These are phyloP conservation scores for Salix suchowensis DNA, from an alignment of 345 rosid species.

Conservation along the genomic window DNA sequence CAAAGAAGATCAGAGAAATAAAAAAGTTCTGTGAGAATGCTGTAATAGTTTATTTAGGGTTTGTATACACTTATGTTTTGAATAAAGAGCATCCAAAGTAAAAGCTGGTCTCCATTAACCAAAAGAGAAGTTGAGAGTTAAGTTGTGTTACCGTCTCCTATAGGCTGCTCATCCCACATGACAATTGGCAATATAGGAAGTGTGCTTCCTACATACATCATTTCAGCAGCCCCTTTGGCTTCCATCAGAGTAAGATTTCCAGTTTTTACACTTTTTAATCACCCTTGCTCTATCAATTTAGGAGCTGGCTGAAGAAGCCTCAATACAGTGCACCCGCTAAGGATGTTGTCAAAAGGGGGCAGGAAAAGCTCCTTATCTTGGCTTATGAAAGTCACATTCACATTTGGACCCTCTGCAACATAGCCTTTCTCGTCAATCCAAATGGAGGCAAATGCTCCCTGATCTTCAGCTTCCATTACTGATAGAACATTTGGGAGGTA, in stretches of 20 bases:
- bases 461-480: conserved; percentile 63
- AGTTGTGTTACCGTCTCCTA: conserved; percentile 51
- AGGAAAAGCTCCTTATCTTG: conserved; percentile 49
- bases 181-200: conserved; percentile 56
- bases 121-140: too few species aligned
- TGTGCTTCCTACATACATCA: conserved; percentile 74
- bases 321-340: conserved; percentile 62
- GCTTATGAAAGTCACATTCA: conserved; percentile 57
- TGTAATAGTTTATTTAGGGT: not conserved
- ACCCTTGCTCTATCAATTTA: conserved; percentile 49
- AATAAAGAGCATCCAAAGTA: not conserved
- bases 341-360: conserved; percentile 60
- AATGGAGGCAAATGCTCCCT: conserved; percentile 53
- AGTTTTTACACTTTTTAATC: conserved; percentile 38
- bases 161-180: conserved; percentile 56
- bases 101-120: not conserved
- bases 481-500: conserved; percentile 64
- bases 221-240: conserved; percentile 51
- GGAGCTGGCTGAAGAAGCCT: conserved; percentile 60
- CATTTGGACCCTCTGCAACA: conserved; percentile 64
- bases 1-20: conserved; percentile 48
- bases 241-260: conserved; percentile 39
- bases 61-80: not conserved
- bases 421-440: conserved; percentile 65
- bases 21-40: not conserved